These are phyloP conservation scores for Talaromyces sp. DNA, from an alignment of 2,329 filamentous ascomycete species.

Conservation along the genomic window DNA sequence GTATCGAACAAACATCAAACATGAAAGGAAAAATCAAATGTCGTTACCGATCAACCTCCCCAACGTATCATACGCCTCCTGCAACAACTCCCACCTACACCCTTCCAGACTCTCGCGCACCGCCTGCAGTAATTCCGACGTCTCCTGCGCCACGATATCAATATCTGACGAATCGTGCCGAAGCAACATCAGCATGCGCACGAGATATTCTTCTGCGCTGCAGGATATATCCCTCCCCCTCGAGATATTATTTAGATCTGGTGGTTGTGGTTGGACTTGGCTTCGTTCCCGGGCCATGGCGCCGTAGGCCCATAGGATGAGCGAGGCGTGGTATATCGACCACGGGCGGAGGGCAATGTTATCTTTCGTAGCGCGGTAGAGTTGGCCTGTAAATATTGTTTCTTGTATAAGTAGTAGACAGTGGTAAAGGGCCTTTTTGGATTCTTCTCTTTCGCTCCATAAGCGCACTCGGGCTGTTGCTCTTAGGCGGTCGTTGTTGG, in stretches of 20 bases:
- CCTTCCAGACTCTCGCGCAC: conserved; percentile 26
- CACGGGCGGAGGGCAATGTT: conserved; percentile 29
- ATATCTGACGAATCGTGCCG: conserved; percentile 22
- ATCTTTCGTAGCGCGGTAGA: conserved; percentile 26
- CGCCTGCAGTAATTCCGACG: conserved; percentile 24
- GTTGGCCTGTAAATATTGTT: conserved; percentile 27
- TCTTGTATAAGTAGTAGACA: conserved; percentile 29
- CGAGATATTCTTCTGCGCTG: conserved; percentile 26
- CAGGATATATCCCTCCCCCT: background rate
- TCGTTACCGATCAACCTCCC: conserved; percentile 22
- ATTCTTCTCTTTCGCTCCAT: conserved; percentile 25
- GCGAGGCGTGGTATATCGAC: conserved; percentile 28
- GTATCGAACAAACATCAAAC: conserved; percentile 7
- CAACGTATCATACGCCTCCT: conserved; percentile 28
- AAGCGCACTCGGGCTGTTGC: conserved; percentile 25
- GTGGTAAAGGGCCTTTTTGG: conserved; percentile 28
- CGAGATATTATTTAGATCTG: background rate
- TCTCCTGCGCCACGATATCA: conserved; percentile 22
- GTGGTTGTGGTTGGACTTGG: background rate
- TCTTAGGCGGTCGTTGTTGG: conserved; percentile 23
- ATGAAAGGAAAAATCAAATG: background rate
- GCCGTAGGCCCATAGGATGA: conserved; percentile 30
- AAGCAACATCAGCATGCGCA: conserved; percentile 26
- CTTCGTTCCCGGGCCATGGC: conserved; percentile 22
- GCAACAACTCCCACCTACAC: conserved; percentile 30